Evolutionary conservation across 306 rosid species (phyloP), one percentile per base, ranked within the genome.

Genomic region (Purshia tridentata): DNA sequence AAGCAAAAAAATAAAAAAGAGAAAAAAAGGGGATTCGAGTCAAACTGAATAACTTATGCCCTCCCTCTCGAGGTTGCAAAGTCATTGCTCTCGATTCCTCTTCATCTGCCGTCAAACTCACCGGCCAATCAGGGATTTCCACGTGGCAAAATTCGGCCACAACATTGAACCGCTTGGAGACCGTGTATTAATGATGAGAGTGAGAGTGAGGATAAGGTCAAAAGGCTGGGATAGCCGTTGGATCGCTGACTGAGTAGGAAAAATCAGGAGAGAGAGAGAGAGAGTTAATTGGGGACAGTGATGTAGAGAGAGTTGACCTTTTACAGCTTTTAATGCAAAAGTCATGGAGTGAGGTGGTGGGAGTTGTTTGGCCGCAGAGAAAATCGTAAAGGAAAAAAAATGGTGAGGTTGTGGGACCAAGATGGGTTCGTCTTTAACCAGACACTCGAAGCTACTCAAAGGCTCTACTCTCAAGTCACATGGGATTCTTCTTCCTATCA

Each of bases 241-340:
- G 88, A 84, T 82, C 48, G 75, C 65, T 62, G 89, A 75, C 78
- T 62, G 37, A 1, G 14, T 1, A 14, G 60, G 69, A 62, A 13
- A 58, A 67, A 41, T 53, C 37, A 5, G 63, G 35, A 54, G 39
- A 65, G 1, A 52, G 54, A 49, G 20, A 53, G 23, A 59, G 15
- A 20, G 73, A 50, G 56, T 76, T 63, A 73, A 90, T 88, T 90
- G 87, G 79, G 41, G 89, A 90, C 91, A 85, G 86, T 50, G 79
- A 67, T 84, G 86, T 77, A 78, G 79, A 82, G 92, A 78, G 79
- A 82, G 92, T 91, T 91, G 95, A 91, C 95, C 90, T 81, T 85
- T 82, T 59, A 58, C 89, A 64, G 71, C 89, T 82, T 87, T 91
- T 82, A 70, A 89, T 84, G 89, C 87, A 81, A 64, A 67, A 85